These are phyloP conservation scores for Sorghum bicolor DNA, from an alignment of 176 grass and related monocot genomes.

Conservation along the genomic window DNA sequence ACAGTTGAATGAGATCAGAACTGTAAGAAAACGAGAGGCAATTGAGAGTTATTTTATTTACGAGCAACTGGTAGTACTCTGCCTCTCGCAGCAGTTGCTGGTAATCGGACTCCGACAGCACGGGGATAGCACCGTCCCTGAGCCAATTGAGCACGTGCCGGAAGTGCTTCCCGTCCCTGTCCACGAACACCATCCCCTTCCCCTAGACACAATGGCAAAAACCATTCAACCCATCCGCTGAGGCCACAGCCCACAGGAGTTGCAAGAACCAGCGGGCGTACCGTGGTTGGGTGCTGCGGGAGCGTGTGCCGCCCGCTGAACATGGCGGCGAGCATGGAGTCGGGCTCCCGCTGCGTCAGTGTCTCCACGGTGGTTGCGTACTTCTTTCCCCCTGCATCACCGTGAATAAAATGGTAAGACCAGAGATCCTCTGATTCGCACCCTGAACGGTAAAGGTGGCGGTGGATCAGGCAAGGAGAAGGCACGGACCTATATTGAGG, in stretches of 20 bases:
- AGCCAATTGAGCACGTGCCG: conserved; percentile 93
- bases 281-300: conserved; percentile 47
- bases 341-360: conserved; percentile 81
- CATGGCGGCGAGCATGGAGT: conserved; percentile 92
- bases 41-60: conserved; percentile 32
- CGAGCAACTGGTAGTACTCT: conserved; percentile 87
- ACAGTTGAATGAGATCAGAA: not conserved
- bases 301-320: conserved; percentile 86
- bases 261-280: not conserved
- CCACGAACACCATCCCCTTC: conserved; percentile 85
- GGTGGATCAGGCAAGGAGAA: not conserved
- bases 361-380: conserved; percentile 81
- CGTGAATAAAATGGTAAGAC: not conserved
- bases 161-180: conserved; percentile 92
- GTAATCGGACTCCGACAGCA: conserved; percentile 54
- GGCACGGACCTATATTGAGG: conserved; percentile 62
- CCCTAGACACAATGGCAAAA: conserved; percentile 48
- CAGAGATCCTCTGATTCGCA: not conserved
- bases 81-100: conserved; percentile 79
- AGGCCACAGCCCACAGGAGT: not conserved
- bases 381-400: conserved; percentile 67
- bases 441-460: not conserved
- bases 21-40: not conserved
- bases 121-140: conserved; percentile 61
- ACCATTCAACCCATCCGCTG: not conserved